Evolutionary conservation across 805 yeast genomes (phyloP).

Genomic region (Spathaspora arborariae): DNA sequence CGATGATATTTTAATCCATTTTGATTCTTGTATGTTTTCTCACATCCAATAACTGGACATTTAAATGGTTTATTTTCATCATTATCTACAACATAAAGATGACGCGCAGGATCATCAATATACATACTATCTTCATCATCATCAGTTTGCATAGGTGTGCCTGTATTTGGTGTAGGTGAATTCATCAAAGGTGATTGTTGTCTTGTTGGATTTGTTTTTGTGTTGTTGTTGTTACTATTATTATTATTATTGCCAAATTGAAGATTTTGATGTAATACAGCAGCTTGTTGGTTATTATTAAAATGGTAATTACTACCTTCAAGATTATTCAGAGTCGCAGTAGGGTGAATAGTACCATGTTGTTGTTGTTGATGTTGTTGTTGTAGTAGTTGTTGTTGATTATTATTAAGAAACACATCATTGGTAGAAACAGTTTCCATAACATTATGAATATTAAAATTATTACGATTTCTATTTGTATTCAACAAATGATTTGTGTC

Average conservation of each 20-base stretch:
- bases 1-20: slow-evolving; percentile 96
- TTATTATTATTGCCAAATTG: slow-evolving; percentile 16
- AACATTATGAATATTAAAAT: slow-evolving; percentile 48
- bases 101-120: slow-evolving; percentile 96
- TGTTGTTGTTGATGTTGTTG: slow-evolving; percentile 12
- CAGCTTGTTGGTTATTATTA: slow-evolving; percentile 12
- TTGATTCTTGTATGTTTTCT: slow-evolving; percentile 94
- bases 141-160: slow-evolving; percentile 31
- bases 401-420: slow-evolving; percentile 73
- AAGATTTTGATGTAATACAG: slow-evolving; percentile 14
- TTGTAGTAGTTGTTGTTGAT: slow-evolving; percentile 20
- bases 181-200: slow-evolving; percentile 14
- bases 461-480: slow-evolving; percentile 29
- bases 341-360: slow-evolving; percentile 11
- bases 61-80: slow-evolving; percentile 93
- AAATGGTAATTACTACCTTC: slow-evolving; percentile 7
- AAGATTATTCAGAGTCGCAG: slow-evolving; percentile 3
- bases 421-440: slow-evolving; percentile 91
- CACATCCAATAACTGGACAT: slow-evolving; percentile 98
- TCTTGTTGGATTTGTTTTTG: slow-evolving; percentile 14
- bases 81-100: slow-evolving; percentile 85
- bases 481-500: slow-evolving; percentile 29
- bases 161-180: slow-evolving; percentile 13
- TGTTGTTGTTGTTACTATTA: too few species aligned
- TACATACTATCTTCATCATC: slow-evolving; percentile 71